Evolutionary conservation across 2,329 filamentous ascomycete genomes (phyloP), one percentile per base, ranked within the genome.

Genomic region (Botrytis cinerea): DNA sequence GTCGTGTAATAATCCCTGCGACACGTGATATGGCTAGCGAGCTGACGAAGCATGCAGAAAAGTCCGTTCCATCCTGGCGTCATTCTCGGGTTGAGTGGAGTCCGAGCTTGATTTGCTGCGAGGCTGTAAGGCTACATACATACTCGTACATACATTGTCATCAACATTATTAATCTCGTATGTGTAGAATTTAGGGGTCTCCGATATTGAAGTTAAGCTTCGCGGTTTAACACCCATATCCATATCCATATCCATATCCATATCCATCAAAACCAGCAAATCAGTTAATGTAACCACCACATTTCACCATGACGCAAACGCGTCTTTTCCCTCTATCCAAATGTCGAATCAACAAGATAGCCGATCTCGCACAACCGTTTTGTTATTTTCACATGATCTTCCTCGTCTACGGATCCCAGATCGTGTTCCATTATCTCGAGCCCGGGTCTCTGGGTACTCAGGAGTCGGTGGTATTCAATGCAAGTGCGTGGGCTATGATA

Each of bases 351-450:
- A 70, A 73, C 22, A 73, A 78, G 10, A 63, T 80, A 2, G 66
- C 78, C 60, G 75, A 82, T 68, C 84, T 94, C 70, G 91, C 91
- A 74, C 88, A 94, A n/a, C 91, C 92, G 22, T 87, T 85, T 73
- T 91, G 92, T 62, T 89, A 89, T 76, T 72, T 85, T 12, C 83
- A 95, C 22, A 92, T 95, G 74, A 80, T 83, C 71, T 93, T 94
- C 80, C 86, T 95, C 5, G 88, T 89, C 75, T 93, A 92, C 83
- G 87, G 88, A 67, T 92, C 93, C 7, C 93, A 95, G 82, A 87
- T 86, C 80, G 85, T 95, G 64, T 92, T 95, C 81, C 82, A 87
- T 77, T 83, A 88, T 75, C 85, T 92, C 75, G 84, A 85, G 18
- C 89, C 89, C 0, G 89, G 88, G 2, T 90, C 91, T 1, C 84